These are phyloP conservation scores for Dendrobium nobile DNA, from an alignment of 106 monocot species.

Conservation along the genomic window DNA sequence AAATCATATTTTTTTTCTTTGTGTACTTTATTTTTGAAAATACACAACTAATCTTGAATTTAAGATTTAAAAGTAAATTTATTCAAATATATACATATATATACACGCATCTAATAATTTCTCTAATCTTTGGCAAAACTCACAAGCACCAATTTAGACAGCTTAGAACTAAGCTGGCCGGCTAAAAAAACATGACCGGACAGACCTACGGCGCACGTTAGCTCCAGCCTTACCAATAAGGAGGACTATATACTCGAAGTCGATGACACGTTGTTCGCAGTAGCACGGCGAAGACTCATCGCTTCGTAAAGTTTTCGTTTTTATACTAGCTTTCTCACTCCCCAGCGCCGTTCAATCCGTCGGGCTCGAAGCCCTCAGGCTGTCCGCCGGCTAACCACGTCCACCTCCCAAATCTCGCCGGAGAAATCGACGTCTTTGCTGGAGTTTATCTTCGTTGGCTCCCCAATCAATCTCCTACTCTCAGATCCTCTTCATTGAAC, in stretches of 20 bases:
- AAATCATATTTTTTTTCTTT: too few relatives aligned
- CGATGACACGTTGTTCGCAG: neutral
- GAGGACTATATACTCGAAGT: neutral
- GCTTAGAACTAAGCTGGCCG: neutral
- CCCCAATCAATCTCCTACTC: neutral
- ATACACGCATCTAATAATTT: too few relatives aligned
- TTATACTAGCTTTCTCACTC: neutral
- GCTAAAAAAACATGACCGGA: neutral
- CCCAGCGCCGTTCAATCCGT: neutral
- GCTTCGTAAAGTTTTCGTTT: neutral
- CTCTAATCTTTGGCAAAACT: too few relatives aligned
- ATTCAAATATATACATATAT: too few relatives aligned
- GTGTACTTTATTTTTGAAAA: too few relatives aligned
- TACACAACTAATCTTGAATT: too few relatives aligned
- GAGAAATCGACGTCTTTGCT: neutral
- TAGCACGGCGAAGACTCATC: neutral
- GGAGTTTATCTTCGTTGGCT: neutral
- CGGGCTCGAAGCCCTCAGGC: neutral
- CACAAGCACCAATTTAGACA: too few relatives aligned
- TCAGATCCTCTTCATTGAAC: slow-evolving; percentile 1
- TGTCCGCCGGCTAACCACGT: neutral
- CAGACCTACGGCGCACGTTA: neutral
- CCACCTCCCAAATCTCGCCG: neutral
- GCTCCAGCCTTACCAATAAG: neutral
- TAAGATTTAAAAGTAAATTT: too few relatives aligned